Percentiles rank a stretch among this genome's conserved stretches.
Conservation (phyloP, 345 rosid genomes). For the Heritiera littoralis region DNA sequence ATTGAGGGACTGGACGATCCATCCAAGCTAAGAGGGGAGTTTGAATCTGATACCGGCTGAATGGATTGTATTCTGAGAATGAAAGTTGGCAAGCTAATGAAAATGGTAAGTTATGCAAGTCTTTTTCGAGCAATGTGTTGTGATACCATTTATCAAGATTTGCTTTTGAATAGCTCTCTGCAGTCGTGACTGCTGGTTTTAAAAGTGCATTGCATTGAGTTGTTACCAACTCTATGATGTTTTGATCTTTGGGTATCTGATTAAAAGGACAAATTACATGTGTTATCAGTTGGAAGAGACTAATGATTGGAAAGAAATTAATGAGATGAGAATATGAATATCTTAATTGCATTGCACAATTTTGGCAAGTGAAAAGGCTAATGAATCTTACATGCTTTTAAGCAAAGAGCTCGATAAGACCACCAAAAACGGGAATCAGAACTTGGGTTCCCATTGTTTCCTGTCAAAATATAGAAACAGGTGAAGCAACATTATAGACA, state of each 20-base stretch:
- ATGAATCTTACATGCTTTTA: slow-evolving; percentile 50
- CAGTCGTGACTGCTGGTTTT: slow-evolving; percentile 29
- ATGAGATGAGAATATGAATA: background rate
- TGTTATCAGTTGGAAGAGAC: background rate
- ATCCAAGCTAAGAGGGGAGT: slow-evolving; percentile 37
- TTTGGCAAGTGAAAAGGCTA: background rate
- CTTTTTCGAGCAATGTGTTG: slow-evolving; percentile 28
- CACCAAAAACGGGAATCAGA: slow-evolving; percentile 68
- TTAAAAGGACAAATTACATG: slow-evolving; percentile 30
- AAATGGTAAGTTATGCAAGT: slow-evolving; percentile 25
- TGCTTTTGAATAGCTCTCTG: slow-evolving; percentile 20
- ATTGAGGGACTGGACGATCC: slow-evolving; percentile 53
- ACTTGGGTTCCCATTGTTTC: slow-evolving; percentile 58
- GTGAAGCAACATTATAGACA: background rate
- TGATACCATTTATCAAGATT: slow-evolving; percentile 19
- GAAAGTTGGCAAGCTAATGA: slow-evolving; percentile 20
- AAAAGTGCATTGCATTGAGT: slow-evolving; percentile 41
- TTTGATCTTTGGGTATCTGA: slow-evolving; percentile 67
- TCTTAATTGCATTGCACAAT: background rate
- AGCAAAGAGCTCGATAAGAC: slow-evolving; percentile 82
- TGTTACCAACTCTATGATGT: slow-evolving; percentile 48
- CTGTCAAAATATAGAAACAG: slow-evolving; percentile 32
- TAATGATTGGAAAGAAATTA: background rate
- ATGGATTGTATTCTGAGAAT: slow-evolving; percentile 26
- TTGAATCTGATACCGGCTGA: slow-evolving; percentile 23